Evolutionary conservation across 768 basidiomycete genomes (phyloP), one percentile per base, ranked within the genome.

Genomic region (Mrakia frigida): DNA sequence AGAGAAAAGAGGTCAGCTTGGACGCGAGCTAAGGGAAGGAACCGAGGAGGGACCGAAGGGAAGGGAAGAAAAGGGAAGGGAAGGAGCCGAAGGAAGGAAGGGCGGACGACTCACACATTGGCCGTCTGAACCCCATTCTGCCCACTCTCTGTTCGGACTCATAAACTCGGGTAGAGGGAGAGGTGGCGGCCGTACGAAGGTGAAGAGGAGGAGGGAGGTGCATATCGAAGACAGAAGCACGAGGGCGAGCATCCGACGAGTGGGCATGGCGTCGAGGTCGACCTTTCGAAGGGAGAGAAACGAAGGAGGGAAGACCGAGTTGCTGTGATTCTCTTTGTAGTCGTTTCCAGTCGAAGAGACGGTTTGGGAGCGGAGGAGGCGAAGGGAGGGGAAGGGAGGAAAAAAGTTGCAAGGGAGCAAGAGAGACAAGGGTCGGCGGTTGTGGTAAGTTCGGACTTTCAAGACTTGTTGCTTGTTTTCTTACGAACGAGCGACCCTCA

Each of bases 191-290:
- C 50, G 41, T n/a, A 74, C 68, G 56, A 78, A 63, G 11, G 73
- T 59, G 68, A 74, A 78, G 41, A 78, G 73, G 72, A 78, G 31
- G 35, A 78, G 63, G 33, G 73, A 78, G 25, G 77, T 78, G 33
- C 68, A 70, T 31, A 74, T 35, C 28, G 77, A 73, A 28, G 77
- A 78, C 3, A 78, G 73, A 25, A 78, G 73, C 39, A 78, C 77
- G 68, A 78, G 67, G 25, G 52, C 53, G 16, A 78, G 72, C 53
- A 68, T 56, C 33, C 73, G 65, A 25, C 65, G 35, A 23, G 65
- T 21, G 3, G 37, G 18, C 46, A 56, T 53, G 59, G 7, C n/a
- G n/a, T 31, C 16, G 16, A 9, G 9, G 28, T 18, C 46, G 46
- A 50, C 46, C 46, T 18, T 11, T 39, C 2, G 13, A 7, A 35